A percentile compares a stretch with the other conserved stretches of the same genome.
Evolutionary conservation across 805 yeast genomes (phyloP).

Genomic region (Cephaloascus fragrans): DNA sequence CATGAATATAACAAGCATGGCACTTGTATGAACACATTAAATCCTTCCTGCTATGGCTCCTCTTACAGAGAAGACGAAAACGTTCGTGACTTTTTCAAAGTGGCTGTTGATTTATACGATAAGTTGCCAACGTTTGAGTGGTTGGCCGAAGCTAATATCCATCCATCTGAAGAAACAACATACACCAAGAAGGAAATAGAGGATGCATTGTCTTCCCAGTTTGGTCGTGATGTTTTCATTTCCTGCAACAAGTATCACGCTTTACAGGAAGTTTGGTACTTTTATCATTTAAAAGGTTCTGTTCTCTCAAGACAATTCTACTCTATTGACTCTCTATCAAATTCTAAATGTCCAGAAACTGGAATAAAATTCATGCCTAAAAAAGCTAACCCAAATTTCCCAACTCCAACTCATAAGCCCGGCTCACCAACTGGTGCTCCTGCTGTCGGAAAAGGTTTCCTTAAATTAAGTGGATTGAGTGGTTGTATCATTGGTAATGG

Average conservation of each 20-base stretch:
- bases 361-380: constrained; percentile 75
- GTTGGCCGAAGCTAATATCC: constrained; percentile 58
- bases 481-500: constrained; percentile 88
- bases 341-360: constrained; percentile 54
- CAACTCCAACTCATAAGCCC: constrained; percentile 16
- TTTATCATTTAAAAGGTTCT: constrained; percentile 66
- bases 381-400: constrained; percentile 19
- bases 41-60: constrained; percentile 56
- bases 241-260: constrained; percentile 46
- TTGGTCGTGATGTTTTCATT: constrained; percentile 49
- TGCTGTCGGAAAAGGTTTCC: constrained; percentile 16
- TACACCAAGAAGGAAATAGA: constrained; percentile 50
- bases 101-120: constrained; percentile 48
- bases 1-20: constrained; percentile 95
- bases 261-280: constrained; percentile 71
- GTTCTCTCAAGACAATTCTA: constrained; percentile 31
- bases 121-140: constrained; percentile 59
- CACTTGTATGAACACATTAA: constrained; percentile 78
- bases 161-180: constrained; percentile 48
- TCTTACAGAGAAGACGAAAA: constrained; percentile 20
- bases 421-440: constrained; percentile 14
- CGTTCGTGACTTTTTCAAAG: constrained; percentile 63
- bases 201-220: constrained; percentile 38
- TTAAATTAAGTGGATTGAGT: constrained; percentile 37
- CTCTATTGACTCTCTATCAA: constrained; percentile 48